These are phyloP conservation scores for Jackrogersella minutella DNA, from an alignment of 495 filamentous ascomycete genomes.

Conservation along the genomic window DNA sequence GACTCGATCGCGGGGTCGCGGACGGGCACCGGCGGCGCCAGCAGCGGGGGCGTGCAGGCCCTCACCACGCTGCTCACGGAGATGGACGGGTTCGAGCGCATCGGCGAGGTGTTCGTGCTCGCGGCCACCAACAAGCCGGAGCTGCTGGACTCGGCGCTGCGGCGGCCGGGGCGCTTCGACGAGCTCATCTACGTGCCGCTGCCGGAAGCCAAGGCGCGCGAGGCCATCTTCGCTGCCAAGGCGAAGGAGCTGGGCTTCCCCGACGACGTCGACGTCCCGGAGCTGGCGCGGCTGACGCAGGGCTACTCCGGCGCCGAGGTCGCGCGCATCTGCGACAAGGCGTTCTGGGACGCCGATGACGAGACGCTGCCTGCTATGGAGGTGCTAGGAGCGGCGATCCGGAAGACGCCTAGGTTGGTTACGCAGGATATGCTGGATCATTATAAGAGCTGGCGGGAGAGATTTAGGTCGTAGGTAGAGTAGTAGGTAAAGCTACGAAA, in stretches of 20 bases:
- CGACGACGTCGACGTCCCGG: constrained; percentile 65
- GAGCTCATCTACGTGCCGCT: constrained; percentile 89
- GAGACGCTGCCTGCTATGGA: constrained; percentile 56
- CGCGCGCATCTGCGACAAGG: constrained; percentile 73
- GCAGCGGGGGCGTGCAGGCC: constrained; percentile 71
- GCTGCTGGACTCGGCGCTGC: constrained; percentile 82
- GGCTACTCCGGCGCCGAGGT: constrained; percentile 92
- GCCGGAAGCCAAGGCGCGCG: constrained; percentile 77
- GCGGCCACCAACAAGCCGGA: constrained; percentile 95
- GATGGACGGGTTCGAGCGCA: constrained; percentile 91
- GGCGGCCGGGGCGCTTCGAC: constrained; percentile 88
- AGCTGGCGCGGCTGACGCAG: constrained; percentile 74
- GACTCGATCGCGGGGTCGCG: constrained; percentile 88
- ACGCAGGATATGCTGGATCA: constrained; percentile 67
- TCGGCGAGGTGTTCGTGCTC: constrained; percentile 87
- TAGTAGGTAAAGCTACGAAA: too few species aligned
- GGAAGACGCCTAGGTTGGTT: constrained; percentile 70
- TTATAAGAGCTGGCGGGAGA: constrained; percentile 72
- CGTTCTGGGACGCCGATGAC: constrained; percentile 50
- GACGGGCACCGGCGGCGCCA: constrained; percentile 56
- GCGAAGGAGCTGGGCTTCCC: constrained; percentile 40
- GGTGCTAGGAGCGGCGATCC: constrained; percentile 71
- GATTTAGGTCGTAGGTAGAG: constrained; percentile 44
- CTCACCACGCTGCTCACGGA: constrained; percentile 92
- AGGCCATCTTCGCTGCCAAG: constrained; percentile 73